Evolutionary conservation across 768 basidiomycete species (phyloP).

Genomic region (Tephrocybe rancida): DNA sequence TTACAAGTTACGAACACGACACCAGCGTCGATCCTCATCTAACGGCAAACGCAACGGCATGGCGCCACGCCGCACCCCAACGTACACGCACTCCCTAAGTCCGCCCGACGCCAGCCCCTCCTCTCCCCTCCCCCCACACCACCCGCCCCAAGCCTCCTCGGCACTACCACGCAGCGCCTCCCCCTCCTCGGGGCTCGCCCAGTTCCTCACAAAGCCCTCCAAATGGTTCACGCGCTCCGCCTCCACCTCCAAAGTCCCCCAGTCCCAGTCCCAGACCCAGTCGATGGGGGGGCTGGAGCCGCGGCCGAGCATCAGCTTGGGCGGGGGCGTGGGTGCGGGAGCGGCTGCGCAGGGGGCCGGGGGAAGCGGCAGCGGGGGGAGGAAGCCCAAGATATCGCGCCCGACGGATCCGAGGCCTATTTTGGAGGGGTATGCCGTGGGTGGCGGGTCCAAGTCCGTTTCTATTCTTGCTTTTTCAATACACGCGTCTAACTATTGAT

Average conservation of each 20-base stretch:
- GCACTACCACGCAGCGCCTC: too few species aligned
- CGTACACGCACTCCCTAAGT: slow-evolving; percentile 40
- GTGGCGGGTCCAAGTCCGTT: slow-evolving; percentile 54
- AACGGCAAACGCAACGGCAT: too few species aligned
- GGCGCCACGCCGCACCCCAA: slow-evolving; percentile 51
- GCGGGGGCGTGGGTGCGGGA: too few species aligned
- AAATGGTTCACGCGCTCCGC: not conserved
- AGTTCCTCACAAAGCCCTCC: slow-evolving; percentile 54
- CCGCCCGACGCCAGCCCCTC: slow-evolving; percentile 33
- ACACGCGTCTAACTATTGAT: not conserved
- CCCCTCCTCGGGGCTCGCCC: slow-evolving; percentile 39
- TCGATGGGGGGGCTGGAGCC: slow-evolving; percentile 40
- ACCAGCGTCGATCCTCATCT: too few species aligned
- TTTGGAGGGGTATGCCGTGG: slow-evolving; percentile 52
- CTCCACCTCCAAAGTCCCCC: slow-evolving; percentile 44
- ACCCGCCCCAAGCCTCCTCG: slow-evolving; percentile 56
- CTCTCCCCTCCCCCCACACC: slow-evolving; percentile 60
- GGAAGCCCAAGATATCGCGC: slow-evolving; percentile 82
- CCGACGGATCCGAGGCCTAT: slow-evolving; percentile 85
- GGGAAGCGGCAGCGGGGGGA: too few species aligned
- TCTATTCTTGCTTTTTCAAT: not conserved
- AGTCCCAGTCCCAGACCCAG: too few species aligned
- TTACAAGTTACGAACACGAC: too few species aligned
- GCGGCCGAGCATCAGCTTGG: slow-evolving; percentile 44
- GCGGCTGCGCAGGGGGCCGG: too few species aligned